Conservation (phyloP, 495 filamentous ascomycete genomes). For the Lasiosphaeriaceae sp. region DNA sequence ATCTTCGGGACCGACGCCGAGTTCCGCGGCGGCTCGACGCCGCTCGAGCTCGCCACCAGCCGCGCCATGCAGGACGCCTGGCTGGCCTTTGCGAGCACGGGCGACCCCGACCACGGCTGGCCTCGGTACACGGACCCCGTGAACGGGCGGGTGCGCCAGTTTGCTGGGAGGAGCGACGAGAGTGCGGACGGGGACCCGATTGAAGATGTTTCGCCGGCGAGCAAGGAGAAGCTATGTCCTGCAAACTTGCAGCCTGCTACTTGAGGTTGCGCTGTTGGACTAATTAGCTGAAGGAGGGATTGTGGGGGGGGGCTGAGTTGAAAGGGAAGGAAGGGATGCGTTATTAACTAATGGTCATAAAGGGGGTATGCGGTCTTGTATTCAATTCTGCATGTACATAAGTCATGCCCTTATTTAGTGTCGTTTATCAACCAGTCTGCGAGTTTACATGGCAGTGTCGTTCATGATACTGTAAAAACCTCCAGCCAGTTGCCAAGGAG, state of each 20-base stretch:
- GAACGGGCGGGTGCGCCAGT: neutral
- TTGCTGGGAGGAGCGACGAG: neutral
- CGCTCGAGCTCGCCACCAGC: constrained; percentile 25
- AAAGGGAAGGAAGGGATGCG: too few relatives aligned
- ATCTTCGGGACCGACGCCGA: constrained; percentile 42
- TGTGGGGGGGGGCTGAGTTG: too few relatives aligned
- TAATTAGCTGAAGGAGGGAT: too few relatives aligned
- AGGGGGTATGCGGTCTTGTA: too few relatives aligned
- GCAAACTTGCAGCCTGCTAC: neutral
- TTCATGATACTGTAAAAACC: too few relatives aligned
- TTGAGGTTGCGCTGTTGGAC: too few relatives aligned
- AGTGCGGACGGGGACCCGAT: neutral
- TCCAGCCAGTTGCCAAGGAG: too few relatives aligned
- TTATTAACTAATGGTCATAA: too few relatives aligned
- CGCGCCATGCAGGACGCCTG: constrained; percentile 39
- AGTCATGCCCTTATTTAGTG: too few relatives aligned
- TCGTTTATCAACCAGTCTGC: too few relatives aligned
- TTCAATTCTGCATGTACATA: too few relatives aligned
- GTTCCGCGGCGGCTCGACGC: constrained; percentile 34
- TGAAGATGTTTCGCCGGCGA: neutral
- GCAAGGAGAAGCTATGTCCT: neutral
- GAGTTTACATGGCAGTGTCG: too few relatives aligned
- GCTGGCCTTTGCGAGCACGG: constrained; percentile 36
- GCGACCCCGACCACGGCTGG: neutral
- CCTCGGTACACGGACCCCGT: neutral